These are phyloP conservation scores for Glebionis coronaria DNA, from an alignment of 129 eudicot genomes.

Conservation along the genomic window DNA sequence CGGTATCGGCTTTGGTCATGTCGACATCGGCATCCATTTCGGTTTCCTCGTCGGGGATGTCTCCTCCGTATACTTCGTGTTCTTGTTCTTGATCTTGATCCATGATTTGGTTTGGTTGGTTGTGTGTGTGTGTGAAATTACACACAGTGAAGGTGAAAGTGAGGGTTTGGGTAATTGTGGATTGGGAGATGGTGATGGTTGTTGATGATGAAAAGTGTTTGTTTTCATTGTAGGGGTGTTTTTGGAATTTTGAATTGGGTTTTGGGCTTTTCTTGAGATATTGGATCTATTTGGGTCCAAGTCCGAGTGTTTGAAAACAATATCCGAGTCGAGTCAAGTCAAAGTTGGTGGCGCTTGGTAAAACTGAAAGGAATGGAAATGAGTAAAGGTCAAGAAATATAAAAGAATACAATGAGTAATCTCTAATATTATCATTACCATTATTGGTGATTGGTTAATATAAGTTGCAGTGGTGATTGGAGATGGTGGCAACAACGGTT, in stretches of 20 bases:
- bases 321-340: too few species aligned
- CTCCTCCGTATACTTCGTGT: conserved; percentile 65
- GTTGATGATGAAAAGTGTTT: neutral
- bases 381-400: too few species aligned
- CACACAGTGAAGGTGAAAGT: neutral
- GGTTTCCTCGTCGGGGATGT: conserved; percentile 55
- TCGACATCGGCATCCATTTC: conserved; percentile 65
- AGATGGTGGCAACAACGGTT: too few species aligned
- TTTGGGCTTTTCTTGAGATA: too few species aligned
- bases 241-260: neutral
- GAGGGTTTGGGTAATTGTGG: neutral
- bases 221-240: neutral
- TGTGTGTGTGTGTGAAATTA: neutral
- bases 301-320: too few species aligned
- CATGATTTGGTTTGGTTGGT: conserved; percentile 20
- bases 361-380: too few species aligned
- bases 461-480: too few species aligned
- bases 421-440: too few species aligned
- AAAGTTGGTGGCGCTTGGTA: too few species aligned
- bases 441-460: too few species aligned
- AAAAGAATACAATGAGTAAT: too few species aligned
- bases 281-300: too few species aligned
- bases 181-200: conserved; percentile 11
- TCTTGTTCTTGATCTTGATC: conserved; percentile 57
- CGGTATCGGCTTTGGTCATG: conserved; percentile 39